phyloP scores from a whole-genome alignment of 2,329 filamentous ascomycete genomes.

The Clathrospora elynae region DNA sequence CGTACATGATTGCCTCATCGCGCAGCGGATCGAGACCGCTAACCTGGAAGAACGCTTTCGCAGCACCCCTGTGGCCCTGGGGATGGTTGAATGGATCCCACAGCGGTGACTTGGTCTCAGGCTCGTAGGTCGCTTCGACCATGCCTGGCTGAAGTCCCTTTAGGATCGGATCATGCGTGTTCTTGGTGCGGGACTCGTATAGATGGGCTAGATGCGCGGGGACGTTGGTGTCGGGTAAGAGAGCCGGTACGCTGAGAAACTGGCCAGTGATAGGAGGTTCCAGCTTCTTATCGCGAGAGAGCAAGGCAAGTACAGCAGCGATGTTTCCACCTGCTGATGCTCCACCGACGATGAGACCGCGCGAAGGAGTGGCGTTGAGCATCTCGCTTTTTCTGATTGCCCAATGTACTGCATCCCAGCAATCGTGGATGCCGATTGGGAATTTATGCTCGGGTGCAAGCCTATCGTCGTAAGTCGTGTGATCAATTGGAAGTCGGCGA shows the following conservation, averaged over 20 bases:
- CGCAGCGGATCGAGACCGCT: slow-evolving; percentile 56
- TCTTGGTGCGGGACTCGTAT: slow-evolving; percentile 47
- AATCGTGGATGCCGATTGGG: slow-evolving; percentile 56
- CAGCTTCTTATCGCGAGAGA: slow-evolving; percentile 50
- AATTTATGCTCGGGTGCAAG: slow-evolving; percentile 59
- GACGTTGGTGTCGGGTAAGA: slow-evolving; percentile 50
- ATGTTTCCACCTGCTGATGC: slow-evolving; percentile 60
- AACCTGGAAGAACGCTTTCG: slow-evolving; percentile 55
- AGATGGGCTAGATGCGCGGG: slow-evolving; percentile 50
- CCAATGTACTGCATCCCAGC: slow-evolving; percentile 55
- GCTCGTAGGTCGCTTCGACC: slow-evolving; percentile 30
- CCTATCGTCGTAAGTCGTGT: slow-evolving; percentile 25
- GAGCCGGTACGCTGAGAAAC: slow-evolving; percentile 54
- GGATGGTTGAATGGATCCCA: slow-evolving; percentile 45
- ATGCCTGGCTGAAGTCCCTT: slow-evolving; percentile 14
- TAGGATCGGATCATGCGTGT: slow-evolving; percentile 30
- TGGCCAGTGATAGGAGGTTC: slow-evolving; percentile 53
- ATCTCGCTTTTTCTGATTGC: slow-evolving; percentile 35
- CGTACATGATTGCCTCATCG: slow-evolving; percentile 57
- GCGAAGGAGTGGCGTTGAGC: slow-evolving; percentile 50
- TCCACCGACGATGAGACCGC: slow-evolving; percentile 58
- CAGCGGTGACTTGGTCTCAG: slow-evolving; percentile 35
- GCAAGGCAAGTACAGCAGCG: slow-evolving; percentile 54
- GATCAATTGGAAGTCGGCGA: too few species aligned
- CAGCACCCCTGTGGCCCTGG: slow-evolving; percentile 47